These are phyloP conservation scores for Lachnellula hyalina DNA, from an alignment of 2,329 filamentous ascomycete genomes.

Conservation along the genomic window DNA sequence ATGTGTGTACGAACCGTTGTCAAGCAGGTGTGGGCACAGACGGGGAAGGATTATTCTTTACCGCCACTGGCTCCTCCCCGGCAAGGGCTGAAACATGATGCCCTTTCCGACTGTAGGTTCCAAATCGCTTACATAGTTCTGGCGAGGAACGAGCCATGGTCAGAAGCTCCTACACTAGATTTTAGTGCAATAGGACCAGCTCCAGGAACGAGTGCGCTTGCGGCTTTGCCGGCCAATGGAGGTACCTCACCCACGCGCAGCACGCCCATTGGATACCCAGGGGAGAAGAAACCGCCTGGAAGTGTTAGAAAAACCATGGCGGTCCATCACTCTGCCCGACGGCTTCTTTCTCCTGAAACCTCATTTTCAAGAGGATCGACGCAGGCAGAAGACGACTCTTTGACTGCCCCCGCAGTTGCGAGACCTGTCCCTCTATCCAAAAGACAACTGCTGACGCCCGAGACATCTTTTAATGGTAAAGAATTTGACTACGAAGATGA, in stretches of 20 bases:
- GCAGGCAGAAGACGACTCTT: neutral
- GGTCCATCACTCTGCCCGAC: too few relatives aligned
- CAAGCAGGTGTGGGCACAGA: neutral
- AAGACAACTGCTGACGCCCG: neutral
- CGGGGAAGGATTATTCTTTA: slow-evolving; percentile 5
- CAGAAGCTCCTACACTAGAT: neutral
- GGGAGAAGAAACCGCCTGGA: too few relatives aligned
- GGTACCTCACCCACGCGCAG: neutral
- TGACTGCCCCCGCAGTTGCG: neutral
- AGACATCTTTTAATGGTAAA: neutral
- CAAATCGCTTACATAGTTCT: slow-evolving; percentile 16
- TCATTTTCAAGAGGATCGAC: neutral
- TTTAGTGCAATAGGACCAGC: neutral
- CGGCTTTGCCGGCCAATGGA: neutral
- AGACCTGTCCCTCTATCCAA: neutral
- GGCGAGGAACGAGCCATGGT: slow-evolving; percentile 4
- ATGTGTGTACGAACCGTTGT: slow-evolving; percentile 18
- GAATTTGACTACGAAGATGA: neutral
- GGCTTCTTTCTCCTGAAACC: too few relatives aligned
- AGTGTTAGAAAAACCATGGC: too few relatives aligned
- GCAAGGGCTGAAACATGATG: slow-evolving; percentile 10
- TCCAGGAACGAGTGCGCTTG: neutral
- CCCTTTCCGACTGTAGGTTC: slow-evolving; percentile 16
- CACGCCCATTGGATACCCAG: too few relatives aligned
- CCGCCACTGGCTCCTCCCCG: neutral